phyloP scores from a whole-genome alignment of 176 grass and related monocot genomes.

The Saccharum spontaneum region DNA sequence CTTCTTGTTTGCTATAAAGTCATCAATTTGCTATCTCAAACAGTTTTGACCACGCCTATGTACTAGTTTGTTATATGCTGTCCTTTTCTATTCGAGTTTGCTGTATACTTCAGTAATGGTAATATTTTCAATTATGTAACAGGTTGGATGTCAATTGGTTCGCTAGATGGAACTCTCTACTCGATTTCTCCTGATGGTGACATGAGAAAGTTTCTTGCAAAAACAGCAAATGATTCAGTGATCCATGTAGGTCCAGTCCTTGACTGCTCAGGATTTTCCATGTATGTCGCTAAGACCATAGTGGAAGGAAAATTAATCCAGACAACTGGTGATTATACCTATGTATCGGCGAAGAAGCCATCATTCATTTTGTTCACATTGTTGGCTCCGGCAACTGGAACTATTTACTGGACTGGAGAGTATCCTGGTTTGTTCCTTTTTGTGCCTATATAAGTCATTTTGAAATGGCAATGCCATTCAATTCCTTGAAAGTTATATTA shows the following conservation, averaged over 20 bases:
- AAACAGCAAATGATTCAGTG: slow-evolving; percentile 56
- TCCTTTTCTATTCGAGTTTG: background rate
- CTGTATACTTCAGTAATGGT: background rate
- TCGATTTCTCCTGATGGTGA: slow-evolving; percentile 68
- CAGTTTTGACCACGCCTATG: background rate
- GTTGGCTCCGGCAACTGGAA: slow-evolving; percentile 73
- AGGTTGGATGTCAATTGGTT: slow-evolving; percentile 92
- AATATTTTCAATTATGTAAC: slow-evolving; percentile 16
- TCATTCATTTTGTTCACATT: slow-evolving; percentile 55
- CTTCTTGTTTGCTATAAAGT: background rate
- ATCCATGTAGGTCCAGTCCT: slow-evolving; percentile 64
- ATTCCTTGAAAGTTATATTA: background rate
- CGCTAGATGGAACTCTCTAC: slow-evolving; percentile 79
- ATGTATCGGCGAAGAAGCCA: slow-evolving; percentile 58
- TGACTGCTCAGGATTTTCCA: slow-evolving; percentile 71
- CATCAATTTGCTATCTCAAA: background rate
- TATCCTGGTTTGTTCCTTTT: slow-evolving; percentile 55
- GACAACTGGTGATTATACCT: slow-evolving; percentile 46
- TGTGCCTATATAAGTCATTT: slow-evolving; percentile 15
- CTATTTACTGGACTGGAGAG: slow-evolving; percentile 65
- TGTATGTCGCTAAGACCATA: slow-evolving; percentile 58
- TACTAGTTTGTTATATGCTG: background rate
- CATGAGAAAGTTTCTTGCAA: slow-evolving; percentile 53
- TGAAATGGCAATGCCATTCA: background rate
- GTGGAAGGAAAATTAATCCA: slow-evolving; percentile 59